Evolutionary conservation across 179 eudicot species (phyloP), one percentile per base, ranked within the genome.

Genomic region (Silene vulgaris): DNA sequence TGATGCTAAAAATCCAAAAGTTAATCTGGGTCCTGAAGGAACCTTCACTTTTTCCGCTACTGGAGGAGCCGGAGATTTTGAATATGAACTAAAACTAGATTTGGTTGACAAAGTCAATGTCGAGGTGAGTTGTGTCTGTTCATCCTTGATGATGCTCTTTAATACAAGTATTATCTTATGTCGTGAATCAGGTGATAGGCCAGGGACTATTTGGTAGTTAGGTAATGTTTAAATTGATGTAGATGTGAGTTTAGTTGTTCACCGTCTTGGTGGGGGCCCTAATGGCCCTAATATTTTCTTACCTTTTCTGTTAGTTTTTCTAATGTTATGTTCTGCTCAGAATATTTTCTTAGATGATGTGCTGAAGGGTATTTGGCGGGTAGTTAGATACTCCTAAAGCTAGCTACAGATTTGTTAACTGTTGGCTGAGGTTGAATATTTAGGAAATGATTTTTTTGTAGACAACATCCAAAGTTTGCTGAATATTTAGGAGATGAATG

Each of bases 1-100:
- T 50, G 97, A 92, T 83, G 90, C 97, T 26, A 90, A 89, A 77
- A 74, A 87, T 76, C 86, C 94, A 0, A 90, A 92, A 79, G 94
- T 90, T 73, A 87, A 91, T 78, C 77, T 92, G 73, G 94, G 80
- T 17, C 90, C 97, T 0, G 91, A 91, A 40, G 97, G 96, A 76
- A 84, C 73, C 8, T 92, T 92, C 74, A 81, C 86, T 0, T 92
- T 92, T 57, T 80, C 97, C 74, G 96, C 89, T 60, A 86, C 84
- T 54, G 92, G 88, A 69, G 97, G 96, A 50, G 81, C 87, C 17
- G 96, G 84, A 28, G 82, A 86, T 81, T 62, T 79, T 75, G 77
- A 35, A 14, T 92, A 89, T 83, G 97, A 90, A 67, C 64, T 89
- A 78, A 89, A 87, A 77, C 76, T 92, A 40, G 86, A 92, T 48